These are phyloP conservation scores for Pinus taeda DNA, from an alignment of 75 land plant species.

Conservation along the genomic window DNA sequence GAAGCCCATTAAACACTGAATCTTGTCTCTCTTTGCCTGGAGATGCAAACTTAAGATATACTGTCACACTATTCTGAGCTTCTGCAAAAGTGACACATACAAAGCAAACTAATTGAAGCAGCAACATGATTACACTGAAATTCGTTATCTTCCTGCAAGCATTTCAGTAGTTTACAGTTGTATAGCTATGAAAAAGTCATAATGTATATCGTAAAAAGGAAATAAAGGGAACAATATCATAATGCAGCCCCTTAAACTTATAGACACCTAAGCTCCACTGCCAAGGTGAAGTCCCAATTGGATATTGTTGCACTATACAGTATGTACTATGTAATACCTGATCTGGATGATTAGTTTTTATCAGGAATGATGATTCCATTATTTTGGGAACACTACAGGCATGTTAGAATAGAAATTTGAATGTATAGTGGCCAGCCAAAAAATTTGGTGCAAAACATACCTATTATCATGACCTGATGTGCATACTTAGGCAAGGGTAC, in stretches of 20 bases:
- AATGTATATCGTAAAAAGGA: not conserved
- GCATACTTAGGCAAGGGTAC: no score
- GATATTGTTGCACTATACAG: not conserved
- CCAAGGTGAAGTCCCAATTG: not conserved
- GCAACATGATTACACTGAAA: not conserved
- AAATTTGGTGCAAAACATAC: not conserved
- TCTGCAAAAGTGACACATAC: constrained; percentile 28
- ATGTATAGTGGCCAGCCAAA: not conserved
- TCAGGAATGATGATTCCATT: not conserved
- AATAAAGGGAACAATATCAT: not conserved
- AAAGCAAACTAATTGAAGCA: constrained; percentile 3
- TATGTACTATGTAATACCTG: not conserved
- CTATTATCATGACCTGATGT: not conserved
- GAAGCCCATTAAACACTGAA: constrained; percentile 93
- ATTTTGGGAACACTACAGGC: not conserved
- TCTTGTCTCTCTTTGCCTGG: constrained; percentile 99
- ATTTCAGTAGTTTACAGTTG: not conserved
- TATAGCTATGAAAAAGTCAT: not conserved
- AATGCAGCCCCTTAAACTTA: not conserved
- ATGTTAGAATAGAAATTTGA: not conserved
- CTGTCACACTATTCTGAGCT: constrained; percentile 40
- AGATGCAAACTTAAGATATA: constrained; percentile 76
- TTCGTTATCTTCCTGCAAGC: not conserved
- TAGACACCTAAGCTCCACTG: not conserved
- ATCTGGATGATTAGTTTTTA: not conserved